phyloP scores from a whole-genome alignment of 2,329 filamentous ascomycete genomes.

The Exophiala sp. region DNA sequence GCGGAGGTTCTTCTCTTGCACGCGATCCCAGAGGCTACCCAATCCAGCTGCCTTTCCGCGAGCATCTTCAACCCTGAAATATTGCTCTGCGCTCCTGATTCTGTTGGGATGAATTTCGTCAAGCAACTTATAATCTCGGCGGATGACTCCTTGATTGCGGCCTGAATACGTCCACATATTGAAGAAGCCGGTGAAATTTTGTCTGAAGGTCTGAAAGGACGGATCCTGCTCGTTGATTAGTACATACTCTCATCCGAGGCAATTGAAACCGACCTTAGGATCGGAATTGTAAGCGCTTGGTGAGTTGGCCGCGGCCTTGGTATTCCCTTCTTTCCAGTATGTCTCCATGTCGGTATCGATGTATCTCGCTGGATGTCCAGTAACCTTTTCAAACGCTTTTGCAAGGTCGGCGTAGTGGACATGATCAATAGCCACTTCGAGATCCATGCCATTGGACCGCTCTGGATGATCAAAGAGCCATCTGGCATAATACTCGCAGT shows the following conservation, averaged over 20 bases:
- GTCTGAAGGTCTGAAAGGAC: slow-evolving; percentile 38
- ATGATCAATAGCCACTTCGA: slow-evolving; percentile 45
- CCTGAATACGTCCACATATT: slow-evolving; percentile 44
- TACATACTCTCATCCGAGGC: background rate
- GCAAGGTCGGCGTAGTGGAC: slow-evolving; percentile 42
- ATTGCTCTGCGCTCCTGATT: slow-evolving; percentile 50
- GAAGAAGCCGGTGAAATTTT: slow-evolving; percentile 55
- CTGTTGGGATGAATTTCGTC: slow-evolving; percentile 52
- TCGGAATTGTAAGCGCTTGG: slow-evolving; percentile 40
- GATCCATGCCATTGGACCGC: slow-evolving; percentile 44
- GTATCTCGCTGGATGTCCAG: slow-evolving; percentile 42
- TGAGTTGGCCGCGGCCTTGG: slow-evolving; percentile 19
- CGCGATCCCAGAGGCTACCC: slow-evolving; percentile 25
- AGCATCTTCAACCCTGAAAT: slow-evolving; percentile 36
- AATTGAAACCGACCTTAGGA: slow-evolving; percentile 15
- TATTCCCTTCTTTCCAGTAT: slow-evolving; percentile 32
- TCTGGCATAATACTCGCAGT: slow-evolving; percentile 47
- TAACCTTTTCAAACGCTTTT: slow-evolving; percentile 42
- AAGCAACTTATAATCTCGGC: slow-evolving; percentile 48
- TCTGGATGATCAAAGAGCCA: slow-evolving; percentile 50
- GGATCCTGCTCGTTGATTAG: slow-evolving; percentile 28
- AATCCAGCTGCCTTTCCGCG: slow-evolving; percentile 12
- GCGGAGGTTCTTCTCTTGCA: slow-evolving; percentile 21
- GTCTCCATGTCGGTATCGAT: slow-evolving; percentile 37
- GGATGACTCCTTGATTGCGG: slow-evolving; percentile 41